Evolutionary conservation across 768 basidiomycete species (phyloP).

Genomic region (Amanita thiersii): DNA sequence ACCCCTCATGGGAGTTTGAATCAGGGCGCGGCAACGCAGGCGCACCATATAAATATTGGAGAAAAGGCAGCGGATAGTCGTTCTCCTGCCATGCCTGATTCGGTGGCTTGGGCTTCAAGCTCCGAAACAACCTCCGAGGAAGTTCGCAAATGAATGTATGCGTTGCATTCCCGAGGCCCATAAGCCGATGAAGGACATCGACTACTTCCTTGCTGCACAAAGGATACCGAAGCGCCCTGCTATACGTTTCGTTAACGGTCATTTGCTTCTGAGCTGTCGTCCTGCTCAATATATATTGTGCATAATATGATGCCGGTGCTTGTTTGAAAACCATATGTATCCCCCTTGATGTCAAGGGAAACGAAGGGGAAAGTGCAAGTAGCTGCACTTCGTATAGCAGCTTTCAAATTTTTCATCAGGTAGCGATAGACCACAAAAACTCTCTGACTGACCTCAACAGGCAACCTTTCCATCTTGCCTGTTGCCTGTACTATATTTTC

Average conservation of each 20-base stretch:
- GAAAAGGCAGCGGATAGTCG: slow-evolving; percentile 56
- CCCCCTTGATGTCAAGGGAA: slow-evolving; percentile 52
- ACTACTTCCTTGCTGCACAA: slow-evolving; percentile 50
- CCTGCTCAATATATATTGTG: slow-evolving; percentile 51
- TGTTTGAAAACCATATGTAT: slow-evolving; percentile 46
- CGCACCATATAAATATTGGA: slow-evolving; percentile 44
- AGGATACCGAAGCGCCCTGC: slow-evolving; percentile 51
- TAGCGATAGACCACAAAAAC: background rate
- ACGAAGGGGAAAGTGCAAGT: slow-evolving; percentile 49
- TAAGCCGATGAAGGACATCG: slow-evolving; percentile 27
- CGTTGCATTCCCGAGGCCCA: slow-evolving; percentile 5
- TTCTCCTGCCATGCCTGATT: slow-evolving; percentile 30
- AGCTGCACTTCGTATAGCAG: slow-evolving; percentile 76
- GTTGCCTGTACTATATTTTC: too few relatives aligned
- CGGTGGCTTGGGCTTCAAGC: slow-evolving; percentile 25
- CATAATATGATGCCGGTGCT: slow-evolving; percentile 51
- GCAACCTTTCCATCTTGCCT: slow-evolving; percentile 5
- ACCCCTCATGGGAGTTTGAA: slow-evolving; percentile 68
- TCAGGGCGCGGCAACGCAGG: slow-evolving; percentile 35
- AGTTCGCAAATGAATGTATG: slow-evolving; percentile 33
- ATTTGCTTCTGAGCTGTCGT: slow-evolving; percentile 12
- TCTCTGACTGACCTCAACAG: background rate
- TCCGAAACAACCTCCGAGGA: slow-evolving; percentile 62
- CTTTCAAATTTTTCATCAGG: slow-evolving; percentile 29
- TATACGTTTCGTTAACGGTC: slow-evolving; percentile 24